Evolutionary conservation across 306 rosid species (phyloP).

Genomic region (Pyrus communis): DNA sequence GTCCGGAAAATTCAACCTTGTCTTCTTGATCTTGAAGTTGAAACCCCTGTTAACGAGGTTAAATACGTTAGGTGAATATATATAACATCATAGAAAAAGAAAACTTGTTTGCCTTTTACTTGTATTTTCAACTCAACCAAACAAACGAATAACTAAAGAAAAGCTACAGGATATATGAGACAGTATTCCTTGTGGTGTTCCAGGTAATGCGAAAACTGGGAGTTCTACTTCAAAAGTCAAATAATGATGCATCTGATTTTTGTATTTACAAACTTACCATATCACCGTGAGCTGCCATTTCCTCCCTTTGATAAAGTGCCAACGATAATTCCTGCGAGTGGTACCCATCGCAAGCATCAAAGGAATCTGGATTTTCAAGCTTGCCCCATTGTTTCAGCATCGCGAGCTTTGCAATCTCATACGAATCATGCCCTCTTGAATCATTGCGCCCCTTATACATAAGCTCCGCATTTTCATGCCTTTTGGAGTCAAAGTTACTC

Average conservation of each 20-base stretch:
- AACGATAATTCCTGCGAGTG: slow-evolving; percentile 79
- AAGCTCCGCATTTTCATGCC: slow-evolving; percentile 50
- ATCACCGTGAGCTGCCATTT: slow-evolving; percentile 55
- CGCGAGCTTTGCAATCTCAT: slow-evolving; percentile 62
- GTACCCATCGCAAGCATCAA: slow-evolving; percentile 88
- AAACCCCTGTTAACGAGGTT: slow-evolving; percentile 43
- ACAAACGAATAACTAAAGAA: not conserved
- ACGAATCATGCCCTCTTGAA: slow-evolving; percentile 51
- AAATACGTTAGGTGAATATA: not conserved
- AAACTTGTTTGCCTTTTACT: not conserved
- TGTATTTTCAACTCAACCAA: slow-evolving; percentile 4
- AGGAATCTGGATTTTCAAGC: slow-evolving; percentile 89
- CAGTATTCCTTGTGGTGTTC: not conserved
- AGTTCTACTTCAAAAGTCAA: not conserved
- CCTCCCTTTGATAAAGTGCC: slow-evolving; percentile 64
- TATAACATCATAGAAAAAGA: not conserved
- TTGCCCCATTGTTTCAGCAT: slow-evolving; percentile 76
- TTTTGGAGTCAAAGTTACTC: slow-evolving; percentile 43
- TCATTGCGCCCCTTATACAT: slow-evolving; percentile 26
- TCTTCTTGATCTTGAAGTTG: slow-evolving; percentile 72
- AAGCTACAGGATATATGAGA: not conserved
- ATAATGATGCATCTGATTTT: not conserved
- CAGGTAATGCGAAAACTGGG: not conserved
- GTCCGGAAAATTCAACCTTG: slow-evolving; percentile 91
- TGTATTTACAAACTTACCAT: slow-evolving; percentile 46